These are phyloP conservation scores for Chrysoporthe puriensis DNA, from an alignment of 2,329 filamentous ascomycete species.

Conservation along the genomic window DNA sequence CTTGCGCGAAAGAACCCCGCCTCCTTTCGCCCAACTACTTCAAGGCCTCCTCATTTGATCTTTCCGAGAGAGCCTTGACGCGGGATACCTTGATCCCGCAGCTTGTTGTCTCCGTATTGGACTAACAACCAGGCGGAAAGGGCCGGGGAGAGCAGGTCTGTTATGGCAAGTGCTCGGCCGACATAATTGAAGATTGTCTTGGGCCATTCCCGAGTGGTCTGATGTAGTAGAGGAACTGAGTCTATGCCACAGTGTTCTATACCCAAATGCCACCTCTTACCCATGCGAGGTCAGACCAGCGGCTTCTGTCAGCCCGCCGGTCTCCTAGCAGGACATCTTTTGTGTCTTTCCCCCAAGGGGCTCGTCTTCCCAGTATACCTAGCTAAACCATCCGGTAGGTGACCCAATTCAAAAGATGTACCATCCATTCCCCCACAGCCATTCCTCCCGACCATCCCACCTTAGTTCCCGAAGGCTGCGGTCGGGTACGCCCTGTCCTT, in stretches of 20 bases:
- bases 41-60: too few relatives aligned
- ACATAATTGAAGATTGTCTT: background rate
- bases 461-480: slow-evolving; percentile 60
- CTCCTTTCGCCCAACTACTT: too few relatives aligned
- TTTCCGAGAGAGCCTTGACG: too few relatives aligned
- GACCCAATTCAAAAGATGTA: too few relatives aligned
- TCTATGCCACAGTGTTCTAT: background rate
- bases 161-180: background rate
- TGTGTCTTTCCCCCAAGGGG: background rate
- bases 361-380: background rate
- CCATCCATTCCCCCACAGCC: background rate
- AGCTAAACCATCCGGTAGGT: too few relatives aligned
- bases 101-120: too few relatives aligned
- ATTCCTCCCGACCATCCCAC: background rate
- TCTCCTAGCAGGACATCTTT: background rate
- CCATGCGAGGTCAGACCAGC: background rate
- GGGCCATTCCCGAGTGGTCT: background rate
- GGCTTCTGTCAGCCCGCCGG: background rate
- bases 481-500: slow-evolving; percentile 64
- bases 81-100: too few relatives aligned
- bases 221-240: background rate
- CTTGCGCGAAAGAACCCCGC: background rate
- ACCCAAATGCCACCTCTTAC: background rate
- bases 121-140: background rate
- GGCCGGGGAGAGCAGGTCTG: background rate